phyloP scores from a whole-genome alignment of 2,329 filamentous ascomycete genomes.

The Orbilia oligospora region DNA sequence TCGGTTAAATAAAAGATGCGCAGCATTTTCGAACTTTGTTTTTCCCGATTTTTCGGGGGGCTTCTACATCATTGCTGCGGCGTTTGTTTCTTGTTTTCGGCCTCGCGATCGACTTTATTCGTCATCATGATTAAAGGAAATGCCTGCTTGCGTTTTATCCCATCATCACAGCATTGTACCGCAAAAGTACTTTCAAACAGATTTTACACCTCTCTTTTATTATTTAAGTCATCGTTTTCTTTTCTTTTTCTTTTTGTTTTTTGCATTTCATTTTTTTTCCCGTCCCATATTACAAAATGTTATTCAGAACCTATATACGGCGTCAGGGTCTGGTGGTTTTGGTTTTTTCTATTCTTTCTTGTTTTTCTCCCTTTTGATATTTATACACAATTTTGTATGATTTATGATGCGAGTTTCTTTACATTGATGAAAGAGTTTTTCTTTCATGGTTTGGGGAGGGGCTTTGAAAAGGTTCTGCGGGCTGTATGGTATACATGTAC shows the following conservation, averaged over 20 bases:
- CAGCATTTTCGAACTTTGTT: constrained; percentile 40
- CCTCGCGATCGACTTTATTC: constrained; percentile 52
- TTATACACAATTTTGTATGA: neutral
- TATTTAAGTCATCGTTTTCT: neutral
- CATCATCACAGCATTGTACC: constrained; percentile 29
- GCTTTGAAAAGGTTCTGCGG: neutral
- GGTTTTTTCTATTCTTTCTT: neutral
- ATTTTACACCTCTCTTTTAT: neutral
- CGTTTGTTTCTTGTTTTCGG: constrained; percentile 54
- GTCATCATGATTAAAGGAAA: constrained; percentile 56
- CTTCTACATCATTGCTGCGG: constrained; percentile 22
- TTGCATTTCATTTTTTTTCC: neutral
- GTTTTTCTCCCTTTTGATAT: constrained; percentile 15
- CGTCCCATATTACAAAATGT: neutral
- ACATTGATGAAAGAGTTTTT: constrained; percentile 5
- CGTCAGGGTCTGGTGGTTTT: constrained; percentile 11
- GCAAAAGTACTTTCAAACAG: constrained; percentile 4
- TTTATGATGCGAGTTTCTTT: constrained; percentile 7
- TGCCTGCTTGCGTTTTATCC: constrained; percentile 37
- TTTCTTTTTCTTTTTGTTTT: constrained; percentile 5
- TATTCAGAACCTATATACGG: constrained; percentile 36
- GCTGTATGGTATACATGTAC: constrained; percentile 28
- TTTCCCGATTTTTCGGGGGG: constrained; percentile 22
- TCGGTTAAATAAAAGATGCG: constrained; percentile 35
- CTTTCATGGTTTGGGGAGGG: neutral